Percentiles rank a stretch among this genome's conserved stretches.
Conservation (phyloP, 345 rosid species). For the Sonneratia alba region DNA sequence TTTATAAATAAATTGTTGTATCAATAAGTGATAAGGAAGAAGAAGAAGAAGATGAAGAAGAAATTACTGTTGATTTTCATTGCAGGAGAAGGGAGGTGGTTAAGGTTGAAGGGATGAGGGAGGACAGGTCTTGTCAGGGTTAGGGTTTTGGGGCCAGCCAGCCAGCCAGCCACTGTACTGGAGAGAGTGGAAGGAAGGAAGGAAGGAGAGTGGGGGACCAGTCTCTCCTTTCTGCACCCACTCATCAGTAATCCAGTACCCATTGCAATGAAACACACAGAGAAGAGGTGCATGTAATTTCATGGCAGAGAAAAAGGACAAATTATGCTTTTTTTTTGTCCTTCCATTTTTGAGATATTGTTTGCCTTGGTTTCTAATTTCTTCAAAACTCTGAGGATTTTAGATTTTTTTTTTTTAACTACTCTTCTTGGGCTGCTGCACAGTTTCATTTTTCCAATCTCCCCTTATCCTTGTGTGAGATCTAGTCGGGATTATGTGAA, state of each 20-base stretch:
- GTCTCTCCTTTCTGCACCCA: background rate
- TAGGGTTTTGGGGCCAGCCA: background rate
- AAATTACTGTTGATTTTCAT: background rate
- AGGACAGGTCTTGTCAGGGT: constrained; percentile 1
- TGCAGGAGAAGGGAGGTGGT: background rate
- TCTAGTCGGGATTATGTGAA: too few relatives aligned
- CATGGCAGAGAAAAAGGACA: background rate
- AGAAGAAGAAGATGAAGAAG: background rate
- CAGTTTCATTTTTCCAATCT: too few relatives aligned
- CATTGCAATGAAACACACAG: constrained; percentile 1
- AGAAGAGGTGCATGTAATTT: background rate
- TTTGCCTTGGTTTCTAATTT: background rate
- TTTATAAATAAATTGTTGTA: background rate
- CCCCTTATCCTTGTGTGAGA: too few relatives aligned
- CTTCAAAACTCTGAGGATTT: background rate
- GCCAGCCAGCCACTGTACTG: too few relatives aligned
- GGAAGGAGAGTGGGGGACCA: background rate
- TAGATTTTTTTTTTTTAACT: background rate
- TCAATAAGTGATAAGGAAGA: background rate
- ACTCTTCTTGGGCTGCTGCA: background rate
- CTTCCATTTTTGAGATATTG: background rate
- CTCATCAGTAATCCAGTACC: constrained; percentile 1
- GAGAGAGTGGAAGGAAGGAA: background rate
- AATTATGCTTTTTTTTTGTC: background rate
- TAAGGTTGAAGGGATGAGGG: background rate